phyloP scores from a whole-genome alignment of 257 asterid genomes.

The Penstemon barbatus region DNA sequence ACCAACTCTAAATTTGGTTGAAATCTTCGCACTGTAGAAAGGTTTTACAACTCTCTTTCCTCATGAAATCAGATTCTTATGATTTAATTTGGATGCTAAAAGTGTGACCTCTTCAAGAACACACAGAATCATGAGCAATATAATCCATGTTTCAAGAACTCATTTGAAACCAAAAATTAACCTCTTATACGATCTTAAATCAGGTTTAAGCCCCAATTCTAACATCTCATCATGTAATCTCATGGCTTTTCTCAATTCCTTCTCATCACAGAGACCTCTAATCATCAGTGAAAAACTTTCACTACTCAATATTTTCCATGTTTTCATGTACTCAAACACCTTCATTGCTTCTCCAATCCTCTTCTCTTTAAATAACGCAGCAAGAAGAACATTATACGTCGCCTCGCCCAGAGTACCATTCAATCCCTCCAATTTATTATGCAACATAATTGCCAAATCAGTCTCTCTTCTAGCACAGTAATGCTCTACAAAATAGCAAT shows the following conservation, averaged over 20 bases:
- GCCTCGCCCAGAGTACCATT: conserved; percentile 42
- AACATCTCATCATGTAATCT: conserved; percentile 75
- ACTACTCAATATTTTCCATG: conserved; percentile 37
- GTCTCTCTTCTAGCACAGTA: conserved; percentile 49
- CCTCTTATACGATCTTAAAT: conserved; percentile 49
- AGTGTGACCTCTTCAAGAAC: too few relatives aligned
- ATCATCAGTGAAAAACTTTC: conserved; percentile 61
- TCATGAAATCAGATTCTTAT: too few relatives aligned
- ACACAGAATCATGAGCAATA: too few relatives aligned
- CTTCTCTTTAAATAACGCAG: conserved; percentile 41
- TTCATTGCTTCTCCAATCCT: conserved; percentile 46
- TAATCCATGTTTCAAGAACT: background rate
- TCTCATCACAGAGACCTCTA: conserved; percentile 52
- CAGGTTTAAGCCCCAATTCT: conserved; percentile 68
- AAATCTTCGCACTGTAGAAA: too few relatives aligned
- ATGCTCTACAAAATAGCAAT: conserved; percentile 50
- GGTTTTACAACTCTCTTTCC: too few relatives aligned
- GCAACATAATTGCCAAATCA: conserved; percentile 60
- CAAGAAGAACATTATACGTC: conserved; percentile 48
- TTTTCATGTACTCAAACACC: conserved; percentile 68
- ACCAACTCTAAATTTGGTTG: too few relatives aligned
- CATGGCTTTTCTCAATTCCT: conserved; percentile 73
- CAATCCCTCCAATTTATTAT: conserved; percentile 45
- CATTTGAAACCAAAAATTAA: conserved; percentile 68
- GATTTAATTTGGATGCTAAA: too few relatives aligned